Base-by-base conservation (phyloP, 1,284 basidiomycete species). In the Pseudozyma pruni region DNA sequence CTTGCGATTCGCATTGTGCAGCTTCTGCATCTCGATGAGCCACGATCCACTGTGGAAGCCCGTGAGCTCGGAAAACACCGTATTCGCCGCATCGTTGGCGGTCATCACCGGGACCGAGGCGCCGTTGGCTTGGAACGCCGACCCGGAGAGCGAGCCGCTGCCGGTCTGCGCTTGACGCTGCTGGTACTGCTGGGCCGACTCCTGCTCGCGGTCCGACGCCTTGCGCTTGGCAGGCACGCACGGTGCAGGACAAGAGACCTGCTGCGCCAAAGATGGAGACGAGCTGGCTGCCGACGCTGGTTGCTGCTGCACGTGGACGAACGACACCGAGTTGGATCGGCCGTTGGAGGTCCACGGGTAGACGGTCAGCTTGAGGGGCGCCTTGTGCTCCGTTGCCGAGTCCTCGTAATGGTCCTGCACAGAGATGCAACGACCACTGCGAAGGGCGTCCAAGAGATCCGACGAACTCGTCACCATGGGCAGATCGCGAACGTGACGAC, bases 341-440 rank as follows among this genome's bases (percentile, higher is more conserved):
- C 69, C 69, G 16, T 52, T 46, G 1, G 69, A 72, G 8, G 69
- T 72, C 69, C 69, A 72, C 1, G 69, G 69, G n/a, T 72, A 72
- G 14, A 72, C 69, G 7, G 69, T 72, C 20, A 72, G 41, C 48
- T 67, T 67, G 50, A 72, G 62, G 0, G 69, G 58, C 0, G 50
- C 31, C 52, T 55, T 66, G 11, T 62, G 54, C 17, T 37, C 20
- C 9, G 43, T 22, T 7, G 22, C 11, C 1, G 25, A 19, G 3
- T 31, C 59, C 25, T 72, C 51, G 47, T 62, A 67, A 32, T 66
- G 63, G 22, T 72, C 69, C 39, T 67, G 69, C 3, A 72, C 69
- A 14, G 62, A 62, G 27, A 72, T 72, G 29, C 54, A 62, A 7
- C 69, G 58, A 13, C 69, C 69, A 23, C 32, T 52, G 13, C 55